Conservation (phyloP, 441 rosid species). For the Croton setiger region DNA sequence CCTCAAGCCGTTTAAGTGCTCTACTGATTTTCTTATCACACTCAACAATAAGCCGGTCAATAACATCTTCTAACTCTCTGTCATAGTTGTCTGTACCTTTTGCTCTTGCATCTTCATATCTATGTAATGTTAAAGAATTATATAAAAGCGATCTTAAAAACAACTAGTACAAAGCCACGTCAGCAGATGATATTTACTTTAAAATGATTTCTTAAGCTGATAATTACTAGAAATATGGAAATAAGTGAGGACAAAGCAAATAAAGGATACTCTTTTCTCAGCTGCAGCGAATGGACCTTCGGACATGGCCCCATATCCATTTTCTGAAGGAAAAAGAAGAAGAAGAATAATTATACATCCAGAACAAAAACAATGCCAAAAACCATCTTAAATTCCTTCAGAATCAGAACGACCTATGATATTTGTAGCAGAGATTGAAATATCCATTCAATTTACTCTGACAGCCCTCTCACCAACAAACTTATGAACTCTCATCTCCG, state of each 20-base stretch:
- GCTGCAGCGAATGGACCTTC: conserved; percentile 91
- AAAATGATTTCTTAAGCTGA: background rate
- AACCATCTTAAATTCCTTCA: background rate
- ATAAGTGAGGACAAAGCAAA: background rate
- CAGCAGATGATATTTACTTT: background rate
- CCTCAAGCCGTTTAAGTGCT: conserved; percentile 97
- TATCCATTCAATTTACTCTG: background rate
- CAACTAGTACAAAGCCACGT: background rate
- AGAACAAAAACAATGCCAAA: background rate
- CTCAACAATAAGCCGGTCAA: conserved; percentile 92
- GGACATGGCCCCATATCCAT: conserved; percentile 99
- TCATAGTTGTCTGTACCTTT: conserved; percentile 85
- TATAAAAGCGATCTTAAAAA: background rate
- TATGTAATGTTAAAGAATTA: conserved; percentile 40
- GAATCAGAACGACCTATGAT: background rate
- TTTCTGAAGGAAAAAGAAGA: conserved; percentile 54
- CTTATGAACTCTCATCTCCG: background rate
- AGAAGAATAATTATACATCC: background rate
- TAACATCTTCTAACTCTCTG: conserved; percentile 92
- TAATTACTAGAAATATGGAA: background rate
- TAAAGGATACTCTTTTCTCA: conserved; percentile 92
- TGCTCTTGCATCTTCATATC: conserved; percentile 83
- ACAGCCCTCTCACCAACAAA: background rate
- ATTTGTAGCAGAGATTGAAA: background rate
- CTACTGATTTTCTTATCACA: conserved; percentile 95